Conservation (phyloP, 2,329 filamentous ascomycete species). For the Didymosphaeria variabile region DNA sequence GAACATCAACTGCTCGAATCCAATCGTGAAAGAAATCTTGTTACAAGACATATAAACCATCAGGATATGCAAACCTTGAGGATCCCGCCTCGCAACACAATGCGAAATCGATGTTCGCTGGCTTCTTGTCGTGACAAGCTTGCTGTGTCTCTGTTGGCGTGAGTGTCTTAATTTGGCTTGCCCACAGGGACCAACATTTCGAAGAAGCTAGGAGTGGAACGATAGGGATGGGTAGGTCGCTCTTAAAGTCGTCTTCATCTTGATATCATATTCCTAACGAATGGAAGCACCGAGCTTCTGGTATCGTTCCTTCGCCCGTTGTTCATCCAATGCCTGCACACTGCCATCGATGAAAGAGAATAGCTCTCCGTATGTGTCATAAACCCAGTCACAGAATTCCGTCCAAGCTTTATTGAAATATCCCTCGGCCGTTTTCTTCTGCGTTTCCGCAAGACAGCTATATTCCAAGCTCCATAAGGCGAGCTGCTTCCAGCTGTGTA, state of each 20-base stretch:
- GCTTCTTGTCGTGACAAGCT: not conserved
- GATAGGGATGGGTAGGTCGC: not conserved
- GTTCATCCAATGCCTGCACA: not conserved
- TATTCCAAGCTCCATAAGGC: constrained; percentile 58
- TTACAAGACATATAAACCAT: not conserved
- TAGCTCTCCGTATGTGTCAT: not conserved
- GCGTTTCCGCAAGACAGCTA: constrained; percentile 46
- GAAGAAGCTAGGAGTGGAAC: not conserved
- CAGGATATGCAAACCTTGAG: not conserved
- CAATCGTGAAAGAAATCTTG: not conserved
- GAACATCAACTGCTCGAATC: not conserved
- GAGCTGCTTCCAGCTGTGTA: constrained; percentile 75
- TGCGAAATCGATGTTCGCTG: not conserved
- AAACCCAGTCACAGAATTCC: constrained; percentile 63
- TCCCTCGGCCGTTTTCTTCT: constrained; percentile 40
- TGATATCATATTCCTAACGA: not conserved
- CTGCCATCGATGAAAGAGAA: not conserved
- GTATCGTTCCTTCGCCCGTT: not conserved
- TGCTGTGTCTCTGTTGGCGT: not conserved
- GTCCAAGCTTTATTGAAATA: constrained; percentile 68
- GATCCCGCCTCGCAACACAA: not conserved
- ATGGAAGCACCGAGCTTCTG: not conserved
- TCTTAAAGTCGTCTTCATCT: not conserved
- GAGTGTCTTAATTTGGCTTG: not conserved
- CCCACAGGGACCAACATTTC: not conserved